Percentiles rank a stretch among this genome's conserved stretches.
Conservation (phyloP, 768 basidiomycete species). For the Porphyrellus cyaneotinctus region DNA sequence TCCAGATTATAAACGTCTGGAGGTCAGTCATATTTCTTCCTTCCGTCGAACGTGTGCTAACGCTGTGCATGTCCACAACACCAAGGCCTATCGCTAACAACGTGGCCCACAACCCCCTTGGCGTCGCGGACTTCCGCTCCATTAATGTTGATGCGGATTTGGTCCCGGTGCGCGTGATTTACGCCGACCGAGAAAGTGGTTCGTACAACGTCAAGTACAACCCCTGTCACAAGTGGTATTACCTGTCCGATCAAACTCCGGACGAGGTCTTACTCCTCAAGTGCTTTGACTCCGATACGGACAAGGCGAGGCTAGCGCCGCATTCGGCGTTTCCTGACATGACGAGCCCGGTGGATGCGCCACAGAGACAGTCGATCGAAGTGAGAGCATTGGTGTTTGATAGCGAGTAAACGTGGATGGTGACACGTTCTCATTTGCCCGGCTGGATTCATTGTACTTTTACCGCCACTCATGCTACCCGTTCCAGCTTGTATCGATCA, state of each 20-base stretch:
- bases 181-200: constrained; percentile 24
- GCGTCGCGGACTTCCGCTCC: not conserved
- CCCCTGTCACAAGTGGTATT: constrained; percentile 35
- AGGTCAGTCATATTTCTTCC: constrained; percentile 13
- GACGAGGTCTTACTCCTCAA: constrained; percentile 39
- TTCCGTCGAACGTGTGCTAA: not conserved
- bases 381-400: not conserved
- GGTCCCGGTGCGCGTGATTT: constrained; percentile 28
- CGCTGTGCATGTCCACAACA: not conserved
- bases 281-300: constrained; percentile 39
- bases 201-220: constrained; percentile 30
- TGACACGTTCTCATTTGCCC: too few relatives aligned
- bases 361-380: not conserved
- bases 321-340: constrained; percentile 26
- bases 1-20: constrained; percentile 44
- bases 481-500: too few relatives aligned
- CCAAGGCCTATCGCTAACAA: not conserved
- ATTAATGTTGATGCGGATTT: not conserved
- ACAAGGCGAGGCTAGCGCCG: constrained; percentile 34
- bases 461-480: too few relatives aligned
- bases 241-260: constrained; percentile 34
- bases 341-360: not conserved
- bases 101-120: constrained; percentile 2
- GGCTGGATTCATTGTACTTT: too few relatives aligned
- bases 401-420: not conserved